Conservation (phyloP, 306 rosid genomes). For the Quercus variabilis region DNA sequence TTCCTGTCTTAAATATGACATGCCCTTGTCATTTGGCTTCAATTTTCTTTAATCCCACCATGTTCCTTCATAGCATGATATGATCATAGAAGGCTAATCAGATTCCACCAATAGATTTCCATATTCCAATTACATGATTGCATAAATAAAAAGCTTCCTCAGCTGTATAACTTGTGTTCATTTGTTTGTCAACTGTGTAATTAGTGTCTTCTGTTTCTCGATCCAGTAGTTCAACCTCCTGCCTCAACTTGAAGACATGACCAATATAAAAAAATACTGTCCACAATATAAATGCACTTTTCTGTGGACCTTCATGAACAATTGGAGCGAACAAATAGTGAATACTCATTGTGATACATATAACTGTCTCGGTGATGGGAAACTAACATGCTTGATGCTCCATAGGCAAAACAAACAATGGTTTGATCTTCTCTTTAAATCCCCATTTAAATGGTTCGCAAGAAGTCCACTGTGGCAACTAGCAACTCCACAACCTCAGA, state of each 20-base stretch:
- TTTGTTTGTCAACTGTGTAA: slow-evolving; percentile 15
- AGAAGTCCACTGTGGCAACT: slow-evolving; percentile 16
- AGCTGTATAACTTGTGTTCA: background rate
- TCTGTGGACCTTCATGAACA: no score
- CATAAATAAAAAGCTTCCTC: slow-evolving; percentile 13
- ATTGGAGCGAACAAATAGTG: no score
- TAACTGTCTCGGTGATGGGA: no score
- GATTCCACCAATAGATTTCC: slow-evolving; percentile 22
- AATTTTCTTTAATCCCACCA: slow-evolving; percentile 9
- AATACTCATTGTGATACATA: no score
- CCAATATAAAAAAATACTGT: no score
- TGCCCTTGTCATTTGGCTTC: slow-evolving; percentile 15
- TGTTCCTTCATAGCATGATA: slow-evolving; percentile 12
- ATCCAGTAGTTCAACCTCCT: slow-evolving; percentile 15
- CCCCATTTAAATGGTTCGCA: no score
- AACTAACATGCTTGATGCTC: no score
- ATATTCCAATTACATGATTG: background rate
- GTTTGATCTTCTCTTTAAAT: no score
- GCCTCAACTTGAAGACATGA: slow-evolving; percentile 14
- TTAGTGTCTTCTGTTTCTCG: slow-evolving; percentile 4
- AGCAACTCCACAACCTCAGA: background rate
- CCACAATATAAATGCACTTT: no score
- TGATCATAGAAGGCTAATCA: slow-evolving; percentile 11
- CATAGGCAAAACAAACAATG: no score
- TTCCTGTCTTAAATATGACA: slow-evolving; percentile 5